These are phyloP conservation scores for Dillenia suffruticosa DNA, from an alignment of 164 flowering plant species.

Conservation along the genomic window DNA sequence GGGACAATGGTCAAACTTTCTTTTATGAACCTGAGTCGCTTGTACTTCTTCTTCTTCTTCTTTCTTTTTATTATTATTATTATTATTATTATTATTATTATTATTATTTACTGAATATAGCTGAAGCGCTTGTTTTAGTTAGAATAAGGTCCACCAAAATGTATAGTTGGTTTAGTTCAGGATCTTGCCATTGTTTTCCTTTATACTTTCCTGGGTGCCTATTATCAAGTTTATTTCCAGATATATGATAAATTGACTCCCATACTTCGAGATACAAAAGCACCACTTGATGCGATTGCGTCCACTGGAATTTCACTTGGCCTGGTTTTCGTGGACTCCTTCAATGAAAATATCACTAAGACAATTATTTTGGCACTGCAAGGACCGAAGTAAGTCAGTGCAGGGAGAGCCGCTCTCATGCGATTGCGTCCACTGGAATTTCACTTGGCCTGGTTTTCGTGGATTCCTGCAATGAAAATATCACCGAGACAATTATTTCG, in stretches of 20 bases:
- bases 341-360: constrained; percentile 94
- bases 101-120: too few relatives aligned
- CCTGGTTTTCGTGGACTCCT: constrained; percentile 87
- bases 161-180: too few relatives aligned
- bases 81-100: too few relatives aligned
- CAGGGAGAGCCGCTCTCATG: constrained; percentile 81
- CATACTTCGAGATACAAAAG: constrained; percentile 71
- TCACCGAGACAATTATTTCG: constrained; percentile 93
- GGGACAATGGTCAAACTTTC: too few relatives aligned
- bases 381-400: constrained; percentile 88
- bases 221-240: constrained; percentile 32
- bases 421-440: constrained; percentile 80
- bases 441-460: constrained; percentile 87
- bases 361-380: constrained; percentile 84
- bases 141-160: too few relatives aligned
- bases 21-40: too few relatives aligned
- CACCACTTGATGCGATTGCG: constrained; percentile 84
- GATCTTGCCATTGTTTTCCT: not conserved
- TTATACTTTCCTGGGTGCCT: not conserved
- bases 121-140: too few relatives aligned
- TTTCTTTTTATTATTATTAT: too few relatives aligned
- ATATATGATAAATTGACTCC: constrained; percentile 52
- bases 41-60: too few relatives aligned
- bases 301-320: constrained; percentile 90
- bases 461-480: constrained; percentile 94